Evolutionary conservation across 139 green algal species (phyloP).

Genomic region (Penium margaritaceum): DNA sequence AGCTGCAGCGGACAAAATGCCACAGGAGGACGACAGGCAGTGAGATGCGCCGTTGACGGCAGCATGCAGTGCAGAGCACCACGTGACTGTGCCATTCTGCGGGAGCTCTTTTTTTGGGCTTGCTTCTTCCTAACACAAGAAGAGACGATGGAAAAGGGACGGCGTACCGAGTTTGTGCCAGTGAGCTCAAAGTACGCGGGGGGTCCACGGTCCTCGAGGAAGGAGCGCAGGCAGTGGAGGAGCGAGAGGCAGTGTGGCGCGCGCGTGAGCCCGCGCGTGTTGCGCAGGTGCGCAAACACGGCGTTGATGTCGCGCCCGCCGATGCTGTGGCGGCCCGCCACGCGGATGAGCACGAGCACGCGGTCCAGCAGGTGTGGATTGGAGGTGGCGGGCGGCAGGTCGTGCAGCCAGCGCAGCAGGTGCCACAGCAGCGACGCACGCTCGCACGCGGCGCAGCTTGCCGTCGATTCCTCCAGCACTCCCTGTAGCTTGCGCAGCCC

Average conservation of each 20-base stretch:
- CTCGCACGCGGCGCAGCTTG: conserved; percentile 20
- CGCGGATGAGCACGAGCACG: conserved; percentile 15
- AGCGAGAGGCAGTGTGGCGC: conserved; percentile 6
- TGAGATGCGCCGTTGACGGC: too few relatives aligned
- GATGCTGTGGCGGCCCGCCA: conserved; percentile 29
- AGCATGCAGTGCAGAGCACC: too few relatives aligned
- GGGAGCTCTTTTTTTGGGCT: too few relatives aligned
- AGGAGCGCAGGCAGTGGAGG: conserved; percentile 18
- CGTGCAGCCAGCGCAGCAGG: conserved; percentile 28
- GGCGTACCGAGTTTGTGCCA: conserved; percentile 20
- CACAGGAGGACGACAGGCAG: too few relatives aligned
- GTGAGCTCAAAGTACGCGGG: conserved; percentile 37
- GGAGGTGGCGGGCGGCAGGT: too few relatives aligned
- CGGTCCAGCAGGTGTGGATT: too few relatives aligned
- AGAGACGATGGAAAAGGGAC: too few relatives aligned
- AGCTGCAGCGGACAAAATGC: too few relatives aligned
- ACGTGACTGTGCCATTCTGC: too few relatives aligned
- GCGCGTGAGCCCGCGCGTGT: neutral
- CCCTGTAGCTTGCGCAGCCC: conserved; percentile 15
- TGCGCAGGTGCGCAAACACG: conserved; percentile 28
- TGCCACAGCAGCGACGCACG: conserved; percentile 16
- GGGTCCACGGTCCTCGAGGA: conserved; percentile 23
- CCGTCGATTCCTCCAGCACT: conserved; percentile 25
- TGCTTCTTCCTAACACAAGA: too few relatives aligned
- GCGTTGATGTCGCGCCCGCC: conserved; percentile 24